Conservation (phyloP, 176 grass and related monocot genomes). For the Raddia guianensis region DNA sequence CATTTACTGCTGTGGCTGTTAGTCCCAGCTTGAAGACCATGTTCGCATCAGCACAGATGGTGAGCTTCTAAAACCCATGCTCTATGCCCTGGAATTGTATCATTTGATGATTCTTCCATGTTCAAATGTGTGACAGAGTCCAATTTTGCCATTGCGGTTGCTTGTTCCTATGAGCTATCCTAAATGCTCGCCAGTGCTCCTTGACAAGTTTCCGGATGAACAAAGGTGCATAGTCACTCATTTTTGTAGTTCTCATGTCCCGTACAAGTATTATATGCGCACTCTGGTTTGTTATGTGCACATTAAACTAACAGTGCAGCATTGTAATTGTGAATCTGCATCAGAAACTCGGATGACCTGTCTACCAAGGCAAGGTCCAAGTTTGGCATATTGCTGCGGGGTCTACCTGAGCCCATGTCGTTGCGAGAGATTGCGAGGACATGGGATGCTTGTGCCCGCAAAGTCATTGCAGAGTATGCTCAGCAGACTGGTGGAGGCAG, state of each 20-base stretch:
- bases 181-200: slow-evolving; percentile 84
- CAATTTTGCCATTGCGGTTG: slow-evolving; percentile 90
- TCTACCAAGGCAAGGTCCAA: slow-evolving; percentile 72
- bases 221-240: slow-evolving; percentile 55
- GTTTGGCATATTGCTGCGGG: slow-evolving; percentile 71
- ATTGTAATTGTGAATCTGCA: slow-evolving; percentile 34
- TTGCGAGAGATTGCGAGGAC: slow-evolving; percentile 82
- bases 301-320: slow-evolving; percentile 14
- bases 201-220: slow-evolving; percentile 87
- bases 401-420: slow-evolving; percentile 77
- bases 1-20: slow-evolving; percentile 79
- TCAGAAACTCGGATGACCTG: slow-evolving; percentile 75
- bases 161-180: slow-evolving; percentile 93
- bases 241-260: background rate
- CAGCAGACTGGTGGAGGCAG: slow-evolving; percentile 82
- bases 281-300: background rate
- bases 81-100: background rate
- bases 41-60: slow-evolving; percentile 84
- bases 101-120: slow-evolving; percentile 16
- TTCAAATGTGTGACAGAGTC: slow-evolving; percentile 64
- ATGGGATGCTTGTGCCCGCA: slow-evolving; percentile 79
- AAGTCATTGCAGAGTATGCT: slow-evolving; percentile 83
- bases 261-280: background rate
- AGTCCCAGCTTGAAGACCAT: slow-evolving; percentile 86
- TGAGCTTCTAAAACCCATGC: slow-evolving; percentile 42